Base-by-base conservation (phyloP, 768 basidiomycete species). In the Mycena albidolilacea region DNA sequence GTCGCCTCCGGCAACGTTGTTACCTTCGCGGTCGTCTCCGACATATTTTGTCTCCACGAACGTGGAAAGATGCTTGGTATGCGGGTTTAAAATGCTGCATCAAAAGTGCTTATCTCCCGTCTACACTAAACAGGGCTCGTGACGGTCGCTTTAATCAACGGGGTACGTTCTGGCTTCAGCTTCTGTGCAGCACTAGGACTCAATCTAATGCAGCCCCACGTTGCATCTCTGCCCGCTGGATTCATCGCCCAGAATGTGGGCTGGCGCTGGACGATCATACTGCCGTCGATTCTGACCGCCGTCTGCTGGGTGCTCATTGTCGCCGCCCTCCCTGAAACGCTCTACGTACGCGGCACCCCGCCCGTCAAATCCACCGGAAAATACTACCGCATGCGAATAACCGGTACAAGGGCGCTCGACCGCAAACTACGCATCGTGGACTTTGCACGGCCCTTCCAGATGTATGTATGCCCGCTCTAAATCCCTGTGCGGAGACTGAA, bases 31-130 rank as follows among this genome's bases (percentile, higher is more conserved):
- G 59, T 74, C n/a, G 52, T 77, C 21, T 73, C 71, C 2, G 75
- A 77, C 44, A 17, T 77, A 8, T 76, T 76, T 17, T 75, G 70
- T 38, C 50, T 77, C 10, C 77, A 76, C 48, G 72, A 77, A 55
- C 65, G 74, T 3, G 75, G 77, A 23, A 75, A n/a, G n/a, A 98
- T 84, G 98, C 98, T 66, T 99, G 98, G 98, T 98, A 82, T 81
- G 95, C 79, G 74, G 79, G 75, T 73, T 76, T 74, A 15, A 15
- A 64, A 57, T 78, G 64, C 76, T 74, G 68, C 57, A 69, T 66
- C 57, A 67, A 39, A 30, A 30, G 71, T 74, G 69, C 79, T 82
- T 79, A 83, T 83, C 79, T 76, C 68, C 72, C 81, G 69, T 83
- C 77, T 81, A 69, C 79, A 98, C n/a, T n/a, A n/a, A n/a, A n/a